These are phyloP conservation scores for Tricholoma saponaceum DNA, from an alignment of 768 basidiomycete species.

Conservation along the genomic window DNA sequence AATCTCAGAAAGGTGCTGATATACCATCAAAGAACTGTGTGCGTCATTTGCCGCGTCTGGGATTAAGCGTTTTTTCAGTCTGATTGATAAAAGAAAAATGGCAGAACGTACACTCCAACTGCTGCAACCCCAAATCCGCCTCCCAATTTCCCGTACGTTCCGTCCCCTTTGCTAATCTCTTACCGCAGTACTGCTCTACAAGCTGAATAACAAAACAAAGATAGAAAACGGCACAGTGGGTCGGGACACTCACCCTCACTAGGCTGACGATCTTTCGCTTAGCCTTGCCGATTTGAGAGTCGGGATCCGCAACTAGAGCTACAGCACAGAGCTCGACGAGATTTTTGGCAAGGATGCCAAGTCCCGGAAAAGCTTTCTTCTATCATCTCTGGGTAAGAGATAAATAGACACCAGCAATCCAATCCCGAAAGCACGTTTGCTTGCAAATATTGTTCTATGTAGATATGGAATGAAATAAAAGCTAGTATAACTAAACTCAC, in stretches of 20 bases:
- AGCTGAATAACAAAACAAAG: conserved; percentile 18
- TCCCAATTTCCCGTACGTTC: conserved; percentile 34
- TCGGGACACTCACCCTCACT: conserved; percentile 23
- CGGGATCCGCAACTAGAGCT: conserved; percentile 26
- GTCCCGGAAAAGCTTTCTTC: conserved; percentile 33
- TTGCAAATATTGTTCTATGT: too few relatives aligned
- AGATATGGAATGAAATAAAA: too few relatives aligned
- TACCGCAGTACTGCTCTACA: conserved; percentile 27
- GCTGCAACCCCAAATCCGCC: conserved; percentile 15
- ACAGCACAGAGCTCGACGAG: conserved; percentile 32
- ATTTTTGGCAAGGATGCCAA: conserved; percentile 30
- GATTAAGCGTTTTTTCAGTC: neutral
- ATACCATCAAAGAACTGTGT: conserved; percentile 29
- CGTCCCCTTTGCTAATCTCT: conserved; percentile 24
- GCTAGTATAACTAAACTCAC: too few relatives aligned
- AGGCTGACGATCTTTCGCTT: conserved; percentile 27
- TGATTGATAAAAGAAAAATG: neutral
- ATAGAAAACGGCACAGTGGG: too few relatives aligned
- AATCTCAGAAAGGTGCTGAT: conserved; percentile 22
- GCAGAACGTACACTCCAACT: conserved; percentile 24
- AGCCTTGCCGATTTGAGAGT: neutral
- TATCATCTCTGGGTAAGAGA: conserved; percentile 24
- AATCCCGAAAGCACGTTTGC: neutral
- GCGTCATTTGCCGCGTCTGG: conserved; percentile 37
- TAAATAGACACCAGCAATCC: neutral